Conservation (phyloP, 805 yeast genomes). For the Suhomyces vadensis region DNA sequence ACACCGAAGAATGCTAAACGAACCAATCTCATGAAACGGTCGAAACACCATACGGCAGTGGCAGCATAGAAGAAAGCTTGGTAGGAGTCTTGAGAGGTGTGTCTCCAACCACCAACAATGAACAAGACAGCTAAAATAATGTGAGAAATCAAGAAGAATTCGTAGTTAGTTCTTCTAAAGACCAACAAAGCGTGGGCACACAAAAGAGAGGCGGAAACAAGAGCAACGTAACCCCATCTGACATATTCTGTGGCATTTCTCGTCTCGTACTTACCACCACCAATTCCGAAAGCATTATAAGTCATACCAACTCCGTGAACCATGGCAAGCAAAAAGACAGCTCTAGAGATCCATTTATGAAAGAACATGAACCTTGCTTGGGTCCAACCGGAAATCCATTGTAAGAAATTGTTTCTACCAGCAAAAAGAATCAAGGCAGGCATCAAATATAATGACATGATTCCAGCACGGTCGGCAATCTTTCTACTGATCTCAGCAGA, state of each 20-base stretch:
- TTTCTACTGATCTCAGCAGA: constrained; percentile 36
- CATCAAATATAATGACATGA: constrained; percentile 50
- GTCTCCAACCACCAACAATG: constrained; percentile 58
- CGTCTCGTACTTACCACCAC: constrained; percentile 28
- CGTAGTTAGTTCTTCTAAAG: constrained; percentile 58
- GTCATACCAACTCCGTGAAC: constrained; percentile 48
- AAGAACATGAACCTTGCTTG: constrained; percentile 59
- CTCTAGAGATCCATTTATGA: constrained; percentile 68
- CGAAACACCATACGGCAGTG: constrained; percentile 39
- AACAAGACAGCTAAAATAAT: constrained; percentile 41
- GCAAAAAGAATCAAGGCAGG: constrained; percentile 67
- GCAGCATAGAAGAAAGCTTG: constrained; percentile 29
- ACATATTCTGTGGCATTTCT: constrained; percentile 33
- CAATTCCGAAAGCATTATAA: constrained; percentile 32
- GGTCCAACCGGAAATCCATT: constrained; percentile 26
- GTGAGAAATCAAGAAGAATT: constrained; percentile 40
- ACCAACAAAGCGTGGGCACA: constrained; percentile 50
- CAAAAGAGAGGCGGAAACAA: constrained; percentile 40
- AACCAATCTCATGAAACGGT: constrained; percentile 34
- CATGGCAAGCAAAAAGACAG: constrained; percentile 47
- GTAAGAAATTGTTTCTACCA: constrained; percentile 35
- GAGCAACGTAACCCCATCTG: constrained; percentile 36
- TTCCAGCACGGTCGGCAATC: constrained; percentile 56
- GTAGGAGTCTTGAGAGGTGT: constrained; percentile 34
- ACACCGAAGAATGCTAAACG: constrained; percentile 39